Evolutionary conservation across 108 stramenopile species (phyloP).

Genomic region (Fragilariopsis cylindrus): DNA sequence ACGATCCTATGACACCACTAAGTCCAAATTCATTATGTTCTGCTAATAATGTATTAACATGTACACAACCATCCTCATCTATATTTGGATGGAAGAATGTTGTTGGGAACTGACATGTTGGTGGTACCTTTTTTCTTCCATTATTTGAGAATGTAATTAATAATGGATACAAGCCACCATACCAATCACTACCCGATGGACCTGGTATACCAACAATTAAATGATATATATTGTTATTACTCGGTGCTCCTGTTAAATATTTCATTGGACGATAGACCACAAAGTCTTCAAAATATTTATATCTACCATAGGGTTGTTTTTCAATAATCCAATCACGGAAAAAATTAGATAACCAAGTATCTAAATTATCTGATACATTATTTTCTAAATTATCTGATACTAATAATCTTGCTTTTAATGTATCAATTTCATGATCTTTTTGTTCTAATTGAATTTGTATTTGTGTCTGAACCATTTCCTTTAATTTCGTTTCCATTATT

Average conservation of each 20-base stretch:
- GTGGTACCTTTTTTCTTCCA: slow-evolving; percentile 1
- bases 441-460: background rate
- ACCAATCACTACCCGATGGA: background rate
- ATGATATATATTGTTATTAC: background rate
- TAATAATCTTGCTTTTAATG: background rate
- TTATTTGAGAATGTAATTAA: background rate
- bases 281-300: background rate
- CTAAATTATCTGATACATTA: too few species aligned
- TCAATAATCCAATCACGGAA: background rate
- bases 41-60: background rate
- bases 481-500: background rate
- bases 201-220: slow-evolving; percentile 6
- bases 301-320: background rate
- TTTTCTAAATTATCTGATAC: background rate
- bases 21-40: too few species aligned
- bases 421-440: background rate
- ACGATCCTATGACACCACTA: background rate
- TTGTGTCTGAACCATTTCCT: background rate
- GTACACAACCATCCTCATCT: background rate
- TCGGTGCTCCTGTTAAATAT: background rate
- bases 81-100: background rate
- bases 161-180: background rate
- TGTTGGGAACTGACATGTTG: background rate
- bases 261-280: background rate
- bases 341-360: background rate